A percentile compares a stretch with the other conserved stretches of the same genome.
Evolutionary conservation across 2,329 filamentous ascomycete species (phyloP).

Genomic region (Fusarium chlamydosporum): DNA sequence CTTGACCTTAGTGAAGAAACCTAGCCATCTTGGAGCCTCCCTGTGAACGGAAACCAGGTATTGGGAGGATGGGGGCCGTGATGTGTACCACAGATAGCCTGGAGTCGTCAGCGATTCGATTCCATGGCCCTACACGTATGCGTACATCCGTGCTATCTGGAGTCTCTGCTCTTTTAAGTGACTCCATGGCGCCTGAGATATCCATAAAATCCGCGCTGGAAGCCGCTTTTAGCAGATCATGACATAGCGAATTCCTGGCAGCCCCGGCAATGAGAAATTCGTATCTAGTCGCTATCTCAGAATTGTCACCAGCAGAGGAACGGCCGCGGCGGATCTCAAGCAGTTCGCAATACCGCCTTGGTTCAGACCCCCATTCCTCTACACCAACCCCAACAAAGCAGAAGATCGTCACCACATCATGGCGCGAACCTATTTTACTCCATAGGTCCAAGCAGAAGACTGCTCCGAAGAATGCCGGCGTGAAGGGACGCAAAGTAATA

Average conservation of each 20-base stretch:
- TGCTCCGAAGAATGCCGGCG: neutral
- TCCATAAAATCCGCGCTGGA: no score
- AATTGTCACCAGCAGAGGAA: neutral
- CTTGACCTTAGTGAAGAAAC: no score
- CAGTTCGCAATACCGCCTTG: neutral
- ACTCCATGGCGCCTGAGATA: no score
- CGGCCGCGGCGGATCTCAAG: neutral
- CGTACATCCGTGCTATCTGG: no score
- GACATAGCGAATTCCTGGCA: no score
- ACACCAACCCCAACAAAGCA: neutral
- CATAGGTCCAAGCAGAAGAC: neutral
- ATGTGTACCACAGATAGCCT: neutral
- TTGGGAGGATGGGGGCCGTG: neutral
- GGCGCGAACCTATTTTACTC: no score
- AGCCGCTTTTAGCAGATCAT: no score
- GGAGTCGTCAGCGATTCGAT: neutral
- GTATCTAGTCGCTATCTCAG: neutral
- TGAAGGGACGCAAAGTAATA: neutral
- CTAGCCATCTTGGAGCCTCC: no score
- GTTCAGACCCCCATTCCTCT: no score
- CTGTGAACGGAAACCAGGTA: neutral
- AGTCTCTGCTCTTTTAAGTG: no score
- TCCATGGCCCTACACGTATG: neutral
- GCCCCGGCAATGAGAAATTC: neutral
- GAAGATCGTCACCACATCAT: neutral